phyloP scores from a whole-genome alignment of 345 rosid species.

The Melaleuca alternifolia region DNA sequence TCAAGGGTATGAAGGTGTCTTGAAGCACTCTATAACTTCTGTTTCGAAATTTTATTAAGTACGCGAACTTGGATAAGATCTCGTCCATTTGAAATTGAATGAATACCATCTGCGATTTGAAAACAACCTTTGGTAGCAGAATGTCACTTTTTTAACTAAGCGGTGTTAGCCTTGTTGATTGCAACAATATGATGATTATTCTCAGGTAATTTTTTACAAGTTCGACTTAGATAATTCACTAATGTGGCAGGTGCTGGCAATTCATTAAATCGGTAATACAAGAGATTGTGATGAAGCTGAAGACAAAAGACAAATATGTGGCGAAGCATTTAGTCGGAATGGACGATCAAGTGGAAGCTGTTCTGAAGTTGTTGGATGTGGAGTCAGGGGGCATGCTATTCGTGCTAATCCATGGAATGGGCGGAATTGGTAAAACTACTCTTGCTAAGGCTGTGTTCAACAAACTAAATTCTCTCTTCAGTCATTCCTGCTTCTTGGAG shows the following conservation, averaged over 20 bases:
- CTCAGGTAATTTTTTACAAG: background rate
- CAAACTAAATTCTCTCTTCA: background rate
- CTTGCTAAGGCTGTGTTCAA: background rate
- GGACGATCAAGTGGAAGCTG: background rate
- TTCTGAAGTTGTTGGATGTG: background rate
- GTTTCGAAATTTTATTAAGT: background rate
- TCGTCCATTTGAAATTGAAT: background rate
- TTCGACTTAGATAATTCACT: background rate
- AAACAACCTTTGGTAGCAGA: fast-evolving
- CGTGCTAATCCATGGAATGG: background rate
- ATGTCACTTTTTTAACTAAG: background rate
- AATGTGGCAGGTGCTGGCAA: background rate
- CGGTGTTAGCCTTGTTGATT: background rate
- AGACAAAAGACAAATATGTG: background rate
- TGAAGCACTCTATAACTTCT: background rate
- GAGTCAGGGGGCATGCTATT: fast-evolving
- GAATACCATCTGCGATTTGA: background rate
- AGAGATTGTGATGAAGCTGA: background rate
- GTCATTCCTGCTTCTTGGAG: background rate
- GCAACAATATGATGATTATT: background rate
- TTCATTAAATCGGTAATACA: background rate
- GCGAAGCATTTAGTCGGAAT: background rate
- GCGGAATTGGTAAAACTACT: background rate
- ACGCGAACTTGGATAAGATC: background rate
- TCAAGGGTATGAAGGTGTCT: background rate